Evolutionary conservation across 2,329 filamentous ascomycete genomes (phyloP), one percentile per base, ranked within the genome.

Genomic region (Myotisia sp.): DNA sequence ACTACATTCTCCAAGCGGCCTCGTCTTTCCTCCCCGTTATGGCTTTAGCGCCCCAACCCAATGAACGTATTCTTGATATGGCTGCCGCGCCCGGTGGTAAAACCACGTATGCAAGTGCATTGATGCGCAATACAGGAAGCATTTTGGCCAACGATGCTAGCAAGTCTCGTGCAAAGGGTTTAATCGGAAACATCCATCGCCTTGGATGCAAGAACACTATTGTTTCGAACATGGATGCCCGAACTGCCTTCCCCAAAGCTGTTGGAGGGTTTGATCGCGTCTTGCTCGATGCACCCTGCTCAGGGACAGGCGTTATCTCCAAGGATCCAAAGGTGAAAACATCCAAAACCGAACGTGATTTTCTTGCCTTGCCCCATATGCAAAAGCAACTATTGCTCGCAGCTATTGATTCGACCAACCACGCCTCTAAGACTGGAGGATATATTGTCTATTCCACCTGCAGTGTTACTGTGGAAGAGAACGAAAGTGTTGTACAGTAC

Each of bases 321-420:
- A 98, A 98, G 65, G 90, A 98, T 59, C 74, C 87, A 20, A 84
- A 79, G 44, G 85, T 98, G 47, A 98, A 98, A 70, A 95, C 87
- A 16, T 95, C 94, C 67, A 95, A 95, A 68, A 92, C 82, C 7
- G 84, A 92, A 54, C 79, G 78, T 44, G 90, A 98, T 58, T 98
- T 98, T 65, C 73, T 94, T 58, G 75, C 79, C 51, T 73, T 98
- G 34, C 86, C 90, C 0, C 90, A 98, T 59, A 72, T 84, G 39
- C 90, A 98, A 60, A 94, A 94, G 59, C 86, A 95, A 61, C 70
- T 98, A 37, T 65, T 98, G 8, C 72, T 98, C 18, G 75, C 85
- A 5, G 90, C 90, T 31, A 93, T 98, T 43, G 90, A 98, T 63
- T 92, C 83, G 0, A 83, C 92, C 10, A 85, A 94, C 56, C 86